Evolutionary conservation across 257 asterid genomes (phyloP), one percentile per base, ranked within the genome.

Genomic region (Cordia subcordata): DNA sequence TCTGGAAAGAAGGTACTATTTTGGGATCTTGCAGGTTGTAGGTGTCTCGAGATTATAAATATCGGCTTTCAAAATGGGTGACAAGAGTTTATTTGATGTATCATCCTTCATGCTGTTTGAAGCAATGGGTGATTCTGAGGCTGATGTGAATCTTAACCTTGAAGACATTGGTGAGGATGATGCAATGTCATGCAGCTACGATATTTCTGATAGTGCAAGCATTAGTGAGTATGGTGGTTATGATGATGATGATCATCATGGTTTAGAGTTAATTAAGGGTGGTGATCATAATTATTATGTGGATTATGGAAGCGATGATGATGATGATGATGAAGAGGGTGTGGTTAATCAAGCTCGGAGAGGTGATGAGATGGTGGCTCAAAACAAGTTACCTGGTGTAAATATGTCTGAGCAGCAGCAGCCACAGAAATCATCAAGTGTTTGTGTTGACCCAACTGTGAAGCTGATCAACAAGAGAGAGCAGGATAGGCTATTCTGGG

Each of bases 401-500:
- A 39, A 39, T 5, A 39, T 39, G 44, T 8, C 12, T 39, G 44
- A 39, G 8, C 44, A 42, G 12, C 47, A 20, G 61, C 21, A 16
- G 12, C 52, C 33, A 53, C 44, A 46, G 55, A 54, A 47, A 35
- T 19, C 13, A 35, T 19, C 13, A 15, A 49, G 23, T 58, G 55
- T 10, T 17, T 59, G 40, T 0, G 45, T 38, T 50, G 64, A 2
- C 5, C 21, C n/a, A 16, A 33, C 32, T 4, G 39, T 13, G 18
- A n/a, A 32, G 53, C 11, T 14, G 53, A 62, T 40, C 13, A 14
- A 42, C 47, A 61, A 49, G 27, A 57, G 53, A 32, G 71, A 73
- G 21, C 18, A 55, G 23, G 73, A 72, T 67, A 35, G 69, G 63
- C 69, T 45, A 27, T 72, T 72, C 66, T 67, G 74, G 70, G 70